A percentile compares a stretch with the other conserved stretches of the same genome.
Evolutionary conservation across 1,284 basidiomycete species (phyloP).

Genomic region (Vanrija sp.): DNA sequence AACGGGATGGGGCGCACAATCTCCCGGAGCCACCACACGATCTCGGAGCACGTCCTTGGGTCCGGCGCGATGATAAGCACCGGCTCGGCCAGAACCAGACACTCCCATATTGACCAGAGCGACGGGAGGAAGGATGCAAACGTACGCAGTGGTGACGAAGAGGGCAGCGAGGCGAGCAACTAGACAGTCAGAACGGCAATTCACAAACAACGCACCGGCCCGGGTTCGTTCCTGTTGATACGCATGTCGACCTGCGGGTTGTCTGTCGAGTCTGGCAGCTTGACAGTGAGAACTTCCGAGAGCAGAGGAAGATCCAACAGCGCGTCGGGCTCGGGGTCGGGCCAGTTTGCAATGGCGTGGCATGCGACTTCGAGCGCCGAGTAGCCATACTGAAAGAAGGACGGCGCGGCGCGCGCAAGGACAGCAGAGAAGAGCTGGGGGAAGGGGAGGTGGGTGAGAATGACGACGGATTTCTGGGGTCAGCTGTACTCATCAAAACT

Average conservation of each 20-base stretch:
- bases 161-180: conserved; percentile 73
- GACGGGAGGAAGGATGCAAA: conserved; percentile 72
- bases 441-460: conserved; percentile 77
- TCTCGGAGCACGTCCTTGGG: conserved; percentile 68
- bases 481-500: not conserved
- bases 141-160: conserved; percentile 64
- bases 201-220: not conserved
- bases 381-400: conserved; percentile 68
- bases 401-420: conserved; percentile 66
- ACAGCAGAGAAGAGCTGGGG: conserved; percentile 74
- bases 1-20: conserved; percentile 84
- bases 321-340: conserved; percentile 60
- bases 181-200: conserved; percentile 33
- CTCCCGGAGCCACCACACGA: conserved; percentile 86
- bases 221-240: conserved; percentile 3
- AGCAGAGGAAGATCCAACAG: conserved; percentile 73
- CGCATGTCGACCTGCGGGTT: conserved; percentile 58
- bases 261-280: conserved; percentile 65
- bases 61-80: conserved; percentile 80
- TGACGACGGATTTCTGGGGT: conserved; percentile 72
- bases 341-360: conserved; percentile 79
- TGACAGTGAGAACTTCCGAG: conserved; percentile 66
- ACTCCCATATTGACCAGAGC: conserved; percentile 93
- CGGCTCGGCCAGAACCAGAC: conserved; percentile 79
- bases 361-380: conserved; percentile 81